Evolutionary conservation across 2,329 filamentous ascomycete species (phyloP).

Genomic region (Apiospora kogelbergensis): DNA sequence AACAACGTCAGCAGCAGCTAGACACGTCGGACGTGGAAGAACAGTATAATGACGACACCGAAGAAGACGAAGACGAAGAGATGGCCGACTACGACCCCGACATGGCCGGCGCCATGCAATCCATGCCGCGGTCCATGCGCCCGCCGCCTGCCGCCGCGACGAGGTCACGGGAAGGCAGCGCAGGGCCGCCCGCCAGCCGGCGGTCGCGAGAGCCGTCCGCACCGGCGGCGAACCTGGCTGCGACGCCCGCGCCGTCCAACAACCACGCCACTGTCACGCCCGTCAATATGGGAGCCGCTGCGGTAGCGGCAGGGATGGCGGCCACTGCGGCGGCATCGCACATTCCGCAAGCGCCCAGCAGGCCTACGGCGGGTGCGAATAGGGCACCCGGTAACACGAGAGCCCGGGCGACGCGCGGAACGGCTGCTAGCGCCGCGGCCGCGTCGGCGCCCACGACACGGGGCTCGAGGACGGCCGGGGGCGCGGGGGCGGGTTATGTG

Average conservation of each 20-base stretch:
- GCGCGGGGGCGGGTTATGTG: neutral
- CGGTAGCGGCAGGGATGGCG: neutral
- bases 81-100: slow-evolving; percentile 30
- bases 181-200: neutral
- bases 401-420: neutral
- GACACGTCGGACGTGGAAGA: slow-evolving; percentile 17
- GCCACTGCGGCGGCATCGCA: neutral
- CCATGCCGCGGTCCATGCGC: slow-evolving; percentile 12
- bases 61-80: slow-evolving; percentile 21
- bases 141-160: neutral
- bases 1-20: slow-evolving; percentile 19
- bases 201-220: neutral
- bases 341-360: neutral
- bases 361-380: neutral
- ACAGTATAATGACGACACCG: slow-evolving; percentile 13
- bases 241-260: neutral
- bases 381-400: neutral
- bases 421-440: neutral
- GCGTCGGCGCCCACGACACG: slow-evolving; percentile 22
- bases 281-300: neutral
- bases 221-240: neutral
- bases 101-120: slow-evolving; percentile 18
- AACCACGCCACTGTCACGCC: neutral
- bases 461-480: slow-evolving; percentile 16
- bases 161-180: neutral